phyloP scores from a whole-genome alignment of 78 protist species.

The Isochrysis galbana region DNA sequence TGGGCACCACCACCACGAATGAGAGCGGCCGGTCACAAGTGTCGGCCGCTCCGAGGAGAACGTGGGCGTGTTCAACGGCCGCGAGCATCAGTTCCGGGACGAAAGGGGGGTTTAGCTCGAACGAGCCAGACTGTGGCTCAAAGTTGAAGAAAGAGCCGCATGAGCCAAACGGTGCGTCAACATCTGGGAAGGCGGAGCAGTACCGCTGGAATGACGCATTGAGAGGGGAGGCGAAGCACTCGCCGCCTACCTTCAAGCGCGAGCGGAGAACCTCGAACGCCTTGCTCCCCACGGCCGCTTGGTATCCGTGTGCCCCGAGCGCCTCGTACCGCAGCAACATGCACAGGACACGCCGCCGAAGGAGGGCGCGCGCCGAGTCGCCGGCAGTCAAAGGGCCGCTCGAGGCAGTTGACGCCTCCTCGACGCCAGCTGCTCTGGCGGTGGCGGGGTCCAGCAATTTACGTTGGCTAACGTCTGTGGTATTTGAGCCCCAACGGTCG shows the following conservation, averaged over 20 bases:
- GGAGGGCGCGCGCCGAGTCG: too few species aligned
- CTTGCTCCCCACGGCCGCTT: neutral
- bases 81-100: neutral
- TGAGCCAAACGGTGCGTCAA: conserved; percentile 54
- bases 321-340: neutral
- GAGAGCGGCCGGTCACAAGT: neutral
- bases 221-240: conserved; percentile 60
- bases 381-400: too few species aligned
- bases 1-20: neutral
- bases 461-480: too few species aligned
- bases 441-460: too few species aligned
- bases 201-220: neutral
- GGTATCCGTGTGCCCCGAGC: neutral
- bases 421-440: too few species aligned
- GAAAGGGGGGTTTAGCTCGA: conserved; percentile 67
- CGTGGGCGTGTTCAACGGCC: neutral
- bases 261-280: neutral
- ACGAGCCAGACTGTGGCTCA: conserved; percentile 33
- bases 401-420: too few species aligned
- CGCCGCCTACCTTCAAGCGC: neutral
- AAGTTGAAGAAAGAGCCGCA: conserved; percentile 51
- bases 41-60: neutral
- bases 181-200: conserved; percentile 33
- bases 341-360: too few species aligned
- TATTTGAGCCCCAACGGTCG: too few species aligned